Evolutionary conservation across 2,329 filamentous ascomycete species (phyloP).

Genomic region (Pezicula carpinea): DNA sequence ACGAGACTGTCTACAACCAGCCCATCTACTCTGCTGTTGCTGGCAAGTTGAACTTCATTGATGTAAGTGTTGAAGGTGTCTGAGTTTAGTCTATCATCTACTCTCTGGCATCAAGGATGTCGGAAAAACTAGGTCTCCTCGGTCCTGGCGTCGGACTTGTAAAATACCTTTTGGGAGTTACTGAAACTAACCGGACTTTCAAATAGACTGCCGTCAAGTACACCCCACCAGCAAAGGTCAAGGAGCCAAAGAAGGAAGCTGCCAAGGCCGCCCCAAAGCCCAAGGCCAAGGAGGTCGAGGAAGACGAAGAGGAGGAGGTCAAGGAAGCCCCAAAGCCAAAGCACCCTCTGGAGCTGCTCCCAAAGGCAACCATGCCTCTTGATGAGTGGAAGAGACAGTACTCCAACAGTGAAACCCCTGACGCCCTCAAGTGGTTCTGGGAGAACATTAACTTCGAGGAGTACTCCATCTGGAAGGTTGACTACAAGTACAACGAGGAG

Average conservation of each 20-base stretch:
- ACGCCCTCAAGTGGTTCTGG: conserved; percentile 96
- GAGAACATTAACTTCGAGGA: conserved; percentile 90
- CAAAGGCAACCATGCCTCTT: conserved; percentile 73
- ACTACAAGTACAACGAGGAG: conserved; percentile 99
- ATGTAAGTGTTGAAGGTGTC: conserved; percentile 36
- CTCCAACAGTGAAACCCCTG: conserved; percentile 88
- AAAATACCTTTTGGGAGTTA: conserved; percentile 64
- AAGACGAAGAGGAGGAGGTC: conserved; percentile 62
- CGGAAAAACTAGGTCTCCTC: no score
- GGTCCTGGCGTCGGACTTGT: no score
- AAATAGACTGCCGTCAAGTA: conserved; percentile 54
- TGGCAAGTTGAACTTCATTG: conserved; percentile 71
- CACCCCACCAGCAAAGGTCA: conserved; percentile 74
- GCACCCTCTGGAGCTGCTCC: conserved; percentile 87
- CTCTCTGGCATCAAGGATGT: no score
- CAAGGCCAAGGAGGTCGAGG: conserved; percentile 47
- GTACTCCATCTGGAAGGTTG: conserved; percentile 90
- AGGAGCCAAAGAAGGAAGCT: conserved; percentile 62
- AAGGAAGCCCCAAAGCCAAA: conserved; percentile 75
- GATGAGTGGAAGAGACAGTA: conserved; percentile 99
- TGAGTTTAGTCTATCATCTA: no score
- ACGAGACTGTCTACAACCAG: conserved; percentile 89
- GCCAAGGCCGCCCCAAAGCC: conserved; percentile 45
- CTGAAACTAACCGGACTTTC: conserved; percentile 47
- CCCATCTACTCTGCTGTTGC: conserved; percentile 80